phyloP scores from a whole-genome alignment of 2,329 filamentous ascomycete species.

The Ophidiomyces ophidiicola region DNA sequence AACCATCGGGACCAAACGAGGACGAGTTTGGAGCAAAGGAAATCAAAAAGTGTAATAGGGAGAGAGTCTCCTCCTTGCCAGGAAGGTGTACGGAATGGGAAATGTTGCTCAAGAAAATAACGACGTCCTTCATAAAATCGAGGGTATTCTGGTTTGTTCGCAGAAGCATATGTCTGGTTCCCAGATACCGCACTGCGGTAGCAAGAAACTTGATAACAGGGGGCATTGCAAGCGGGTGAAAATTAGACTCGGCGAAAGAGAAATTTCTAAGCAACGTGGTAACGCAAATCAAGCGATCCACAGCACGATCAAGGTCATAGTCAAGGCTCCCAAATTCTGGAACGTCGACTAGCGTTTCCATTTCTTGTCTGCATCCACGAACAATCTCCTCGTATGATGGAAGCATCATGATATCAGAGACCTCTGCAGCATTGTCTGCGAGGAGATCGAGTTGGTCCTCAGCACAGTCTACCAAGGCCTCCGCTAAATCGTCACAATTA shows the following conservation, averaged over 20 bases:
- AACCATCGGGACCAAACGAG: slow-evolving; percentile 38
- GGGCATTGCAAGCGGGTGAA: slow-evolving; percentile 59
- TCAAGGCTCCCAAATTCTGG: slow-evolving; percentile 61
- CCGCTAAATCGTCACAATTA: slow-evolving; percentile 75
- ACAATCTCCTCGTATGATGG: slow-evolving; percentile 78
- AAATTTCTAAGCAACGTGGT: slow-evolving; percentile 87
- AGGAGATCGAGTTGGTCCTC: slow-evolving; percentile 77
- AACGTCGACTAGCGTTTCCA: slow-evolving; percentile 57
- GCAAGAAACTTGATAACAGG: slow-evolving; percentile 72
- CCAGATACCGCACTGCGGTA: slow-evolving; percentile 70
- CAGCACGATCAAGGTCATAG: slow-evolving; percentile 74
- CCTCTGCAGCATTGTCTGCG: slow-evolving; percentile 71
- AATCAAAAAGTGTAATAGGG: slow-evolving; percentile 75
- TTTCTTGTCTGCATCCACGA: slow-evolving; percentile 63
- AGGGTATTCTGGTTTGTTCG: slow-evolving; percentile 72
- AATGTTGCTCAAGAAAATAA: slow-evolving; percentile 81
- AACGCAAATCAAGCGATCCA: slow-evolving; percentile 77
- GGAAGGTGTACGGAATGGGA: slow-evolving; percentile 69
- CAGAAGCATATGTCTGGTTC: slow-evolving; percentile 76
- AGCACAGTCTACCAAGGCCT: slow-evolving; percentile 78
- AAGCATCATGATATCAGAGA: slow-evolving; percentile 75
- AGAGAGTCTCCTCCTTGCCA: slow-evolving; percentile 73
- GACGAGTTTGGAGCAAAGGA: slow-evolving; percentile 80
- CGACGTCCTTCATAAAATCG: slow-evolving; percentile 93
- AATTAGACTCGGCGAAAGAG: slow-evolving; percentile 73